Percentiles rank a stretch among this genome's conserved stretches.
phyloP scores from a whole-genome alignment of 2,329 filamentous ascomycete genomes.

The Penicillium sclerotigenum region DNA sequence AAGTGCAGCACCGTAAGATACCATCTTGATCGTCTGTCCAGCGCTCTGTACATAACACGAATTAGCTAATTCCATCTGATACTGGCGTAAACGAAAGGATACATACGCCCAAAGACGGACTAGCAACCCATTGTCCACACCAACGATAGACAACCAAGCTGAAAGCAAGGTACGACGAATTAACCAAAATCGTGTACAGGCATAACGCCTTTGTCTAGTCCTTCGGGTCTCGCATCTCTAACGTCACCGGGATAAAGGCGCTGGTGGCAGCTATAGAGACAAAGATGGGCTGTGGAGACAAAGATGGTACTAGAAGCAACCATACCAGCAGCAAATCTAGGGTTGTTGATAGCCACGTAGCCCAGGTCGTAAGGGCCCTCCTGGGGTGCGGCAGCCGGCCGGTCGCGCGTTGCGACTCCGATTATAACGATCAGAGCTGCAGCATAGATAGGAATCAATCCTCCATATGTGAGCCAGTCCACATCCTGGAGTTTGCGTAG shows the following conservation, averaged over 20 bases:
- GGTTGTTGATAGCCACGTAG: conserved; percentile 53
- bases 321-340: conserved; percentile 57
- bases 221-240: conserved; percentile 58
- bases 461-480: conserved; percentile 59
- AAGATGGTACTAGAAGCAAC: conserved; percentile 57
- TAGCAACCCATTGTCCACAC: conserved; percentile 60
- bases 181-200: conserved; percentile 57
- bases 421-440: conserved; percentile 57
- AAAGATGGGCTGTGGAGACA: conserved; percentile 57
- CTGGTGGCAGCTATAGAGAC: conserved; percentile 56
- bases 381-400: conserved; percentile 58
- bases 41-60: conserved; percentile 43
- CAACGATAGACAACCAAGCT: conserved; percentile 58
- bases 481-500: conserved; percentile 58
- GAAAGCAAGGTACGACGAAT: conserved; percentile 55
- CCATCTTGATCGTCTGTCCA: conserved; percentile 57
- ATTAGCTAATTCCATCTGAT: neutral
- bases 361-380: conserved; percentile 57
- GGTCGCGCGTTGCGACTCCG: conserved; percentile 55
- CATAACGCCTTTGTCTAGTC: conserved; percentile 60
- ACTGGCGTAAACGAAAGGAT: neutral
- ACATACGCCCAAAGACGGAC: conserved; percentile 52
- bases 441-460: conserved; percentile 57
- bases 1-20: conserved; percentile 58
- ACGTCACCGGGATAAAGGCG: conserved; percentile 61